A percentile compares a stretch with the other conserved stretches of the same genome.
These are phyloP conservation scores for Oxyria digyna DNA, from an alignment of 148 eudicot species.

Conservation along the genomic window DNA sequence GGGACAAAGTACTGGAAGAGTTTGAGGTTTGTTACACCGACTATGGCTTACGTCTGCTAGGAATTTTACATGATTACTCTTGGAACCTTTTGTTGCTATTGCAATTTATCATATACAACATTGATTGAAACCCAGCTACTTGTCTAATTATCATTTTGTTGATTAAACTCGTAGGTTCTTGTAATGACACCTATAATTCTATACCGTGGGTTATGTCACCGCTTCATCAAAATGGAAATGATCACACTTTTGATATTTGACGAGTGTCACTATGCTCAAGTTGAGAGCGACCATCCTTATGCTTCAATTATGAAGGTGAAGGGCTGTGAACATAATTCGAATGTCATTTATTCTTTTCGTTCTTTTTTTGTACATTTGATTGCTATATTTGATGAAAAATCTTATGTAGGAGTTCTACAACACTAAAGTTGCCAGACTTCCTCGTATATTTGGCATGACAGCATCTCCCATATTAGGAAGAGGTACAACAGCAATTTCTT, in stretches of 20 bases:
- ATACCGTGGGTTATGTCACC: conserved; percentile 49
- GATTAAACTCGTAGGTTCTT: conserved; percentile 42
- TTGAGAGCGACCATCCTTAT: conserved; percentile 85
- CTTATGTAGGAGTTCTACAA: conserved; percentile 65
- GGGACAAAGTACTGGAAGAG: conserved; percentile 61
- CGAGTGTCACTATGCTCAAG: conserved; percentile 95
- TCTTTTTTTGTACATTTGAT: neutral
- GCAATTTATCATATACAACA: neutral
- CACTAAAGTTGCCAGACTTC: conserved; percentile 27
- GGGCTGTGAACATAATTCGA: neutral
- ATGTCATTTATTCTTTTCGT: neutral
- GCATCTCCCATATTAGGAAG: conserved; percentile 87
- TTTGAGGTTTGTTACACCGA: conserved; percentile 47
- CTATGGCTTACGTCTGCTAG: neutral
- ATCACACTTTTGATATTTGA: conserved; percentile 88
- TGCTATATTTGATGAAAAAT: conserved; percentile 5
- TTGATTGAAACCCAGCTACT: neutral
- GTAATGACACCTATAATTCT: conserved; percentile 91
- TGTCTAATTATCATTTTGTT: neutral
- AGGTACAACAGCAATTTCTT: conserved; percentile 34
- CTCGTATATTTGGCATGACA: conserved; percentile 99
- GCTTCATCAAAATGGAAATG: conserved; percentile 73
- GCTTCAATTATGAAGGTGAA: conserved; percentile 96
- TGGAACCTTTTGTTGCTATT: neutral
- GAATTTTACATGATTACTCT: neutral